Percentiles rank a stretch among this genome's conserved stretches.
phyloP scores from a whole-genome alignment of 2,329 filamentous ascomycete species.

The Sclerotinia subarctica region DNA sequence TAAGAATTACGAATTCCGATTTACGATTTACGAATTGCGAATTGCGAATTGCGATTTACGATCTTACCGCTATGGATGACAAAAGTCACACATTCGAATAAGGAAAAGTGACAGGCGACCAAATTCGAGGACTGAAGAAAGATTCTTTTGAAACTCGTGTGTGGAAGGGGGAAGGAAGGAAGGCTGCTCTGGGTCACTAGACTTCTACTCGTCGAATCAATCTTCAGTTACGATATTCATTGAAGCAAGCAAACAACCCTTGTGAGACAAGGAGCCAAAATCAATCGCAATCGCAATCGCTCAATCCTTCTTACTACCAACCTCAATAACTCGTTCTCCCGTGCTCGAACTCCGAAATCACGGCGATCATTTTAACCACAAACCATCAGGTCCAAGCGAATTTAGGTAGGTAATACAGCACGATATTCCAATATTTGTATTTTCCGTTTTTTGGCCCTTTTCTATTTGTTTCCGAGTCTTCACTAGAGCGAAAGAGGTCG shows the following conservation, averaged over 20 bases:
- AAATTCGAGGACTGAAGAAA: neutral
- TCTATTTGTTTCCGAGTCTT: neutral
- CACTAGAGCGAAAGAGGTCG: conserved; percentile 2
- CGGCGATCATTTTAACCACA: conserved; percentile 7
- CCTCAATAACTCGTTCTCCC: conserved; percentile 4
- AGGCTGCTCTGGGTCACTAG: neutral
- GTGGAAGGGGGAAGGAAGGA: neutral
- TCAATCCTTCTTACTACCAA: conserved; percentile 12
- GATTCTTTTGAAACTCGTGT: neutral
- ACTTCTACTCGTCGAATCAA: conserved; percentile 3
- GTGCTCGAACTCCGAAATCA: conserved; percentile 14
- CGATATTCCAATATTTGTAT: conserved; percentile 11
- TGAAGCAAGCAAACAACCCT: conserved; percentile 2
- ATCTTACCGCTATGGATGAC: neutral
- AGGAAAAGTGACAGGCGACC: neutral
- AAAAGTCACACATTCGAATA: neutral
- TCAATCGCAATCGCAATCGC: conserved; percentile 17
- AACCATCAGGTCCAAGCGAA: conserved; percentile 11
- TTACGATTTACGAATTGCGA: neutral
- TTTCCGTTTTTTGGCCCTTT: neutral
- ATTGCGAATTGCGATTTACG: neutral
- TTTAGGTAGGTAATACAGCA: conserved; percentile 14
- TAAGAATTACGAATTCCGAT: no score
- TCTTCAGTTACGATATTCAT: neutral
- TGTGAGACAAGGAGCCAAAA: conserved; percentile 12